Evolutionary conservation across 805 yeast species (phyloP).

Genomic region (Metschnikowia lochheadii): DNA sequence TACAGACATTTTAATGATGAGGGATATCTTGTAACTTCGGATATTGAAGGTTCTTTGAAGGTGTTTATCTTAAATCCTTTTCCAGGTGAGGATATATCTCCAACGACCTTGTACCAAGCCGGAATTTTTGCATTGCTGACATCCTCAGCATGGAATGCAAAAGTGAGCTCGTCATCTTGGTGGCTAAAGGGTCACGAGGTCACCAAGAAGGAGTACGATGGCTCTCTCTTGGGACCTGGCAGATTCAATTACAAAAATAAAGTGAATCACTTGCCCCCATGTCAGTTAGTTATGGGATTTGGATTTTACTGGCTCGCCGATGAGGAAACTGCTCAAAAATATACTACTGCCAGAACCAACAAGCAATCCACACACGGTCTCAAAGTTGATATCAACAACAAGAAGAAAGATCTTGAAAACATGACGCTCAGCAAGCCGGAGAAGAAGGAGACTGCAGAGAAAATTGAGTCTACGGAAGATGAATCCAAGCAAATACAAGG

Average conservation of each 20-base stretch:
- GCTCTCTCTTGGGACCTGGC: slow-evolving; percentile 57
- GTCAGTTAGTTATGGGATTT: slow-evolving; percentile 87
- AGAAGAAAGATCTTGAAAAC: slow-evolving; percentile 35
- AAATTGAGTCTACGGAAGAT: slow-evolving; percentile 4
- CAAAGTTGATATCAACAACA: slow-evolving; percentile 31
- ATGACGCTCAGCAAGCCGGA: slow-evolving; percentile 6
- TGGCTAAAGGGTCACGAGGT: slow-evolving; percentile 67
- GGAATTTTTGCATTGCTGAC: slow-evolving; percentile 79
- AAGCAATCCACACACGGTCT: slow-evolving; percentile 39
- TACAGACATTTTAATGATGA: slow-evolving; percentile 69
- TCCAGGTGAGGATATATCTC: slow-evolving; percentile 69
- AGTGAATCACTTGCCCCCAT: slow-evolving; percentile 65
- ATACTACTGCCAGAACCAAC: slow-evolving; percentile 24
- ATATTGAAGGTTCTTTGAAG: slow-evolving; percentile 65
- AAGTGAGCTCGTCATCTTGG: slow-evolving; percentile 81
- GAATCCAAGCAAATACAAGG: background rate
- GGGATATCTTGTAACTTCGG: slow-evolving; percentile 72
- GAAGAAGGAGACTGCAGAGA: slow-evolving; percentile 8
- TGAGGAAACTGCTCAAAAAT: slow-evolving; percentile 44
- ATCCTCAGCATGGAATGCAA: slow-evolving; percentile 87
- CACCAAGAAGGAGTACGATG: slow-evolving; percentile 64
- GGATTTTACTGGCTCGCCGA: slow-evolving; percentile 74
- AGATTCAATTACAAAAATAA: slow-evolving; percentile 51
- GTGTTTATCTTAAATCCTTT: slow-evolving; percentile 81
- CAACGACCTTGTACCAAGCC: slow-evolving; percentile 84